These are phyloP conservation scores for Pseudogymnoascus verrucosus DNA, from an alignment of 2,329 filamentous ascomycete species.

Conservation along the genomic window DNA sequence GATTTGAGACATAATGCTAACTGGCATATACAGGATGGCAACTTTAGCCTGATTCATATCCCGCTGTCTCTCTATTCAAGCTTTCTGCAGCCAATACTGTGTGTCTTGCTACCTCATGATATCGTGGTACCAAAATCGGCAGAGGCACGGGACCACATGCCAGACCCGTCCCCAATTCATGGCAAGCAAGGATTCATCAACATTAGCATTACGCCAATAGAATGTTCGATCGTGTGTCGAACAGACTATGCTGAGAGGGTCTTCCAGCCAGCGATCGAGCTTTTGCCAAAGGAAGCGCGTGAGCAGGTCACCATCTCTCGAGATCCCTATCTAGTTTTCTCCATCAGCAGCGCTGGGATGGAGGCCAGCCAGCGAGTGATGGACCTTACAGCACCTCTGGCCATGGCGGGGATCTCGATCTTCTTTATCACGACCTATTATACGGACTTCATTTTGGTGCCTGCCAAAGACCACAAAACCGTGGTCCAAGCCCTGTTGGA, in stretches of 20 bases:
- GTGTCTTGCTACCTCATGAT: conserved; percentile 63
- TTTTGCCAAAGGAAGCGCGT: conserved; percentile 47
- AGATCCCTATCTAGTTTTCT: conserved; percentile 81
- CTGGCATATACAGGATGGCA: conserved; percentile 58
- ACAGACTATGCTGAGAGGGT: conserved; percentile 63
- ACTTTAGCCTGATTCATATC: conserved; percentile 83
- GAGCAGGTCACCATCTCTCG: conserved; percentile 63
- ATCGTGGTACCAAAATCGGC: background rate
- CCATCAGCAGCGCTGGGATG: conserved; percentile 81
- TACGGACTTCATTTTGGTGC: conserved; percentile 92
- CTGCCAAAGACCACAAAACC: conserved; percentile 61
- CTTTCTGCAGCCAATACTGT: conserved; percentile 81
- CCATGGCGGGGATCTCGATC: conserved; percentile 86
- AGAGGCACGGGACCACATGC: conserved; percentile 21
- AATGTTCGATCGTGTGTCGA: conserved; percentile 88
- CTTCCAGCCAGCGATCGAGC: conserved; percentile 63
- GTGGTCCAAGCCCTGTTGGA: conserved; percentile 71
- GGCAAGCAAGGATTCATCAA: conserved; percentile 78
- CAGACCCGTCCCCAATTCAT: conserved; percentile 31
- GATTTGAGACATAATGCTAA: conserved; percentile 17
- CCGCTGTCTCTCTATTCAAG: conserved; percentile 68
- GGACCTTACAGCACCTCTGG: conserved; percentile 82
- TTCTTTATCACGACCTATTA: conserved; percentile 99
- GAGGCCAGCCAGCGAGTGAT: conserved; percentile 87
- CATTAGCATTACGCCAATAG: conserved; percentile 83